Conservation (phyloP, 768 basidiomycete genomes). For the Dictyophora rubrovolvata region DNA sequence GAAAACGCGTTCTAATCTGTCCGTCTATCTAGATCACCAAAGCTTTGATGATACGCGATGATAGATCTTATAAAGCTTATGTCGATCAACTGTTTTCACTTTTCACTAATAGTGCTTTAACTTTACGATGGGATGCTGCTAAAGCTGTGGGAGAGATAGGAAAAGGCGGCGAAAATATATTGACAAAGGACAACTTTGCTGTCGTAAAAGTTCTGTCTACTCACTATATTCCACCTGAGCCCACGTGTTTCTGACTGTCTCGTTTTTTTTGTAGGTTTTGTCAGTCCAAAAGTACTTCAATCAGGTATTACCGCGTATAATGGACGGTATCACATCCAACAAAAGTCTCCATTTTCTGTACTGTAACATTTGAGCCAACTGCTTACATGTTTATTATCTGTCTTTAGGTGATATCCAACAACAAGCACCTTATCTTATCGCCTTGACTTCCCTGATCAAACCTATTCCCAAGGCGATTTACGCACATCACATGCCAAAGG, state of each 20-base stretch:
- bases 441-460: slow-evolving; percentile 71
- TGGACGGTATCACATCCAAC: slow-evolving; percentile 43
- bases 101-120: slow-evolving; percentile 55
- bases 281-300: slow-evolving; percentile 70
- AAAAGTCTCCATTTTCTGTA: neutral
- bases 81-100: slow-evolving; percentile 58
- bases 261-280: slow-evolving; percentile 38
- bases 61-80: slow-evolving; percentile 45
- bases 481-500: slow-evolving; percentile 49
- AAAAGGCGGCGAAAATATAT: slow-evolving; percentile 44
- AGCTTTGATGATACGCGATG: slow-evolving; percentile 67
- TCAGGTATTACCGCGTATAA: slow-evolving; percentile 61
- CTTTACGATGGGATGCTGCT: slow-evolving; percentile 55
- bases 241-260: neutral
- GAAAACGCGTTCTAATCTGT: neutral
- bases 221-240: neutral
- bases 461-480: slow-evolving; percentile 72
- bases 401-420: slow-evolving; percentile 32
- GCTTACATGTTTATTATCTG: neutral
- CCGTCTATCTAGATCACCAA: slow-evolving; percentile 50
- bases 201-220: slow-evolving; percentile 60
- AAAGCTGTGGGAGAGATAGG: slow-evolving; percentile 58
- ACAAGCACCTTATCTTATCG: slow-evolving; percentile 69
- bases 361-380: neutral
- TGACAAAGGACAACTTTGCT: slow-evolving; percentile 73